Evolutionary conservation across 306 rosid genomes (phyloP).

Genomic region (Heteromeles arbutifolia): DNA sequence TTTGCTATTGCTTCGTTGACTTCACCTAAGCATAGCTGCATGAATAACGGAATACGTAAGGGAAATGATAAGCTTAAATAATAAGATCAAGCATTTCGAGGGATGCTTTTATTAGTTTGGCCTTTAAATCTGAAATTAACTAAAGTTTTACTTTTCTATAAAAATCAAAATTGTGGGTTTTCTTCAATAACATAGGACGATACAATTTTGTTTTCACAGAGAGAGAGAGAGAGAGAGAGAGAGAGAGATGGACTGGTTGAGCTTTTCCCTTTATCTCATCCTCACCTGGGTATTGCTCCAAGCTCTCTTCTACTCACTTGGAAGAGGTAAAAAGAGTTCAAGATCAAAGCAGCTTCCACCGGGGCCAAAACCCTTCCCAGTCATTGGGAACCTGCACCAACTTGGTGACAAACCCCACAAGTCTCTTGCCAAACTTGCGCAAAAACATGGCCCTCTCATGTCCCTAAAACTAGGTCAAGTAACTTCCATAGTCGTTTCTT

Average conservation of each 20-base stretch:
- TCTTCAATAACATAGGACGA: too few relatives aligned
- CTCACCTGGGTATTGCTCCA: conserved; percentile 13
- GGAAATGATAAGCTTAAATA: too few relatives aligned
- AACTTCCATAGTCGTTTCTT: conserved; percentile 31
- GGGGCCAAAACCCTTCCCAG: conserved; percentile 43
- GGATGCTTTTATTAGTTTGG: too few relatives aligned
- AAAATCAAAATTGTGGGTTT: too few relatives aligned
- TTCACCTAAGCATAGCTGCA: too few relatives aligned
- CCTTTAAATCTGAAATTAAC: too few relatives aligned
- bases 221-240: too few relatives aligned
- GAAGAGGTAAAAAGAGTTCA: conserved; percentile 11
- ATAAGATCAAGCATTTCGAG: too few relatives aligned
- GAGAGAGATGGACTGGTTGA: conserved; percentile 7
- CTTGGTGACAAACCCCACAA: conserved; percentile 40
- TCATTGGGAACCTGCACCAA: conserved; percentile 49
- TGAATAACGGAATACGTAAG: too few relatives aligned
- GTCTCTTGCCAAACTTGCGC: conserved; percentile 25
- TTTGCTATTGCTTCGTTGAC: too few relatives aligned
- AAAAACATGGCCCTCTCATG: conserved; percentile 39
- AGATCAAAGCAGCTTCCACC: conserved; percentile 41
- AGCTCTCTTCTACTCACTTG: not conserved
- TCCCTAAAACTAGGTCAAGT: conserved; percentile 29
- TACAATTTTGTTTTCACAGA: too few relatives aligned
- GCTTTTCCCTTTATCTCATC: not conserved
- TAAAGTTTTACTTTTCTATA: too few relatives aligned